Evolutionary conservation across 169 alveolate genomes (phyloP), one percentile per base, ranked within the genome.

Genomic region (Plasmodium adleri): DNA sequence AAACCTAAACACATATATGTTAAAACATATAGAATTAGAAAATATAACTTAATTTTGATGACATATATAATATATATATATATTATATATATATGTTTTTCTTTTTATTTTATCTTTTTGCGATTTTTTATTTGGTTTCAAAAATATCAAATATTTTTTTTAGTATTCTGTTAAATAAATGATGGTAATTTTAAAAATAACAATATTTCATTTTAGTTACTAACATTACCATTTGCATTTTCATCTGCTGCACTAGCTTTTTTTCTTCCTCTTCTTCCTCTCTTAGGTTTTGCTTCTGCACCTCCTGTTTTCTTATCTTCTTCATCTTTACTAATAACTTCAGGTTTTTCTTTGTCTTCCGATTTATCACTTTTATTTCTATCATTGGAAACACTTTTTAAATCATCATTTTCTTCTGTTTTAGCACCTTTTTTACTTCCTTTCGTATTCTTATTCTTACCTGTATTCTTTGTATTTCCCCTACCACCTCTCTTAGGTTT

Each of bases 351-450:
- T 52, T 80, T 68, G 26, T 80, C 76, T 80, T 28, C 62, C 17
- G 56, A 80, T 68, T 80, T 80, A 52, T 68, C 64, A n/a, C 73
- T 80, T 54, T 80, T 80, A 80, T 80, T 80, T 56, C 59, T 83
- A 67, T 54, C 90, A 68, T 80, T 80, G 13, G 83, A 32, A 24
- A 50, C 43, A 50, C 71, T 80, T 80, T 78, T 71, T 8, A 32
- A 78, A 67, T 80, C 90, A 12, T 66, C 83, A 80, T 68, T 68
- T 80, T 68, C 76, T 62, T 17, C 49, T 76, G 68, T 17, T 3
- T 45, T 64, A n/a, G 63, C 66, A 28, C 58, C 64, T 76, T 63
- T 76, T 72, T 50, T 76, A 17, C 6, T 50, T 59, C 39, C 62
- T 45, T 60, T 56, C 17, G 88, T 58, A 43, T 13, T 24, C 75